Evolutionary conservation across 2,329 filamentous ascomycete species (phyloP).

Genomic region (Coleophoma eucalyptorum): DNA sequence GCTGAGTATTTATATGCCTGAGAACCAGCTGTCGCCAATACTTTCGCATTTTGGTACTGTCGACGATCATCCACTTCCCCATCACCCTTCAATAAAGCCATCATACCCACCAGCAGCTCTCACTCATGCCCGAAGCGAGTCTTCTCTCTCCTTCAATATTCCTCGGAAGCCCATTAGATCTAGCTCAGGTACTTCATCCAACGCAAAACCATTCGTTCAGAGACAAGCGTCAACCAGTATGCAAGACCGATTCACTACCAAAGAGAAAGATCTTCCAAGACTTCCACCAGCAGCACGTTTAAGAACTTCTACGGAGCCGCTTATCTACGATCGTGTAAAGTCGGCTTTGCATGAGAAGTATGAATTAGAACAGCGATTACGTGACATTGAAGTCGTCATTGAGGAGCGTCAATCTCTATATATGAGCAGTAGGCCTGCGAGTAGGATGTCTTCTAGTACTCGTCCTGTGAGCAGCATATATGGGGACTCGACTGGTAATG

Average conservation of each 20-base stretch:
- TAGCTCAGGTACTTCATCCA: conserved; percentile 18
- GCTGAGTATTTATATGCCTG: conserved; percentile 46
- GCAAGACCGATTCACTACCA: conserved; percentile 17
- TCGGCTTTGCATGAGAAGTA: conserved; percentile 32
- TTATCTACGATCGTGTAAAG: conserved; percentile 24
- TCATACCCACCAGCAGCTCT: conserved; percentile 10
- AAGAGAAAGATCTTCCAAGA: conserved; percentile 19
- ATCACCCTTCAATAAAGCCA: not conserved
- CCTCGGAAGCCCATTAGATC: conserved; percentile 25
- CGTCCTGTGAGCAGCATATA: conserved; percentile 20
- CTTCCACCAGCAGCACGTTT: conserved; percentile 20
- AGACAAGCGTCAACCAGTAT: conserved; percentile 18
- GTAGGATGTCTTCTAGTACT: conserved; percentile 15
- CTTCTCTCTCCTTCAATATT: conserved; percentile 22
- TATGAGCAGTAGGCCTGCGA: conserved; percentile 26
- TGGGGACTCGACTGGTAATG: conserved; percentile 19
- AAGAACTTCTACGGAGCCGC: conserved; percentile 23
- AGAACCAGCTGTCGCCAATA: conserved; percentile 50
- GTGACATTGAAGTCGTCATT: conserved; percentile 55
- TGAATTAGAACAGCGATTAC: conserved; percentile 55
- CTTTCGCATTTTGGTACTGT: conserved; percentile 43
- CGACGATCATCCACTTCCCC: conserved; percentile 7
- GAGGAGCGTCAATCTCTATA: conserved; percentile 57
- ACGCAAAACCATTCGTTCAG: conserved; percentile 15
- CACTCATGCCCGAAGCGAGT: conserved; percentile 22